phyloP scores from a whole-genome alignment of 129 eudicot genomes.

The Lactuca sativa region DNA sequence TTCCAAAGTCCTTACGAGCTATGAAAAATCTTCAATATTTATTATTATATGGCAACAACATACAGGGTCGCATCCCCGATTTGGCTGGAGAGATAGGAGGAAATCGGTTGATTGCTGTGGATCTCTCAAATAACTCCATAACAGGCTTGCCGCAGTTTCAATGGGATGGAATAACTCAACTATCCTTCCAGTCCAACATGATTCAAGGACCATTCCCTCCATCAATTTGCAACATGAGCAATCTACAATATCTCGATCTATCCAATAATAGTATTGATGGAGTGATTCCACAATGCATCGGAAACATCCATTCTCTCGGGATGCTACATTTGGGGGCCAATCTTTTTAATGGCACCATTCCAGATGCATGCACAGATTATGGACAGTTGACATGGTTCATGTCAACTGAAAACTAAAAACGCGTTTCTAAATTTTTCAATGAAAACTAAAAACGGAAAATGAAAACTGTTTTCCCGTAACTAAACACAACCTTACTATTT shows the following conservation, averaged over 20 bases:
- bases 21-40: neutral
- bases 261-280: conserved; percentile 33
- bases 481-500: no score
- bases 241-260: neutral
- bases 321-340: conserved; percentile 6
- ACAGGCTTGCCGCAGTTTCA: neutral
- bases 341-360: conserved; percentile 19
- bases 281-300: conserved; percentile 33
- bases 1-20: conserved; percentile 8
- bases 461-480: no score
- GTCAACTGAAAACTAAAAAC: no score
- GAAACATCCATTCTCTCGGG: conserved; percentile 7
- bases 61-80: conserved; percentile 11
- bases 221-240: conserved; percentile 29
- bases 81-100: conserved; percentile 2
- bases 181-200: conserved; percentile 10
- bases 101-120: neutral
- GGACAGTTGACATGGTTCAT: neutral
- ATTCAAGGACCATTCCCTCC: neutral
- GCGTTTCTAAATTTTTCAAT: no score
- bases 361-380: neutral
- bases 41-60: conserved; percentile 7
- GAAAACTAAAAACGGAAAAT: no score
- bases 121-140: conserved; percentile 31
- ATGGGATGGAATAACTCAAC: neutral